phyloP scores from a whole-genome alignment of 345 rosid genomes.

The Hypericum androsaemum region DNA sequence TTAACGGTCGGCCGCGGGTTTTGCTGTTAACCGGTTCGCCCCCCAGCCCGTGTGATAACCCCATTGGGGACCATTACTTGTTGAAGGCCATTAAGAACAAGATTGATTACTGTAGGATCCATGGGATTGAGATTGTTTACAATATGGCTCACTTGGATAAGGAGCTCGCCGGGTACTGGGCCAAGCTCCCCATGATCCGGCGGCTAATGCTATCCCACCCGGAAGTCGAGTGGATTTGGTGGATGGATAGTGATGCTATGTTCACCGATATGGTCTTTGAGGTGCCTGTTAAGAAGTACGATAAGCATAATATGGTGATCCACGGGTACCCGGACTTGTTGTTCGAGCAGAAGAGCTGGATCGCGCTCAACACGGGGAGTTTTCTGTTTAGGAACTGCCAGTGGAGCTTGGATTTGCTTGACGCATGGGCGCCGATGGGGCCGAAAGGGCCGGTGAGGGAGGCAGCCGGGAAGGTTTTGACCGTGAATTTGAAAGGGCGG shows the following conservation, averaged over 20 bases:
- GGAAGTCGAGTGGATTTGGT: constrained; percentile 22
- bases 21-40: constrained; percentile 14
- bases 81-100: constrained; percentile 17
- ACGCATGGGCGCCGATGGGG: constrained; percentile 12
- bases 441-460: constrained; percentile 3
- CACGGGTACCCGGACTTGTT: constrained; percentile 11
- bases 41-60: constrained; percentile 13
- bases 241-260: constrained; percentile 18
- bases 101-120: constrained; percentile 19
- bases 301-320: constrained; percentile 11
- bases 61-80: constrained; percentile 11
- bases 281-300: constrained; percentile 5
- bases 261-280: constrained; percentile 18
- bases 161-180: constrained; percentile 15
- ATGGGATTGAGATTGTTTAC: constrained; percentile 19
- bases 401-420: constrained; percentile 17
- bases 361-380: constrained; percentile 13
- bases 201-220: constrained; percentile 14
- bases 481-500: constrained; percentile 10
- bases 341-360: constrained; percentile 14
- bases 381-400: constrained; percentile 20
- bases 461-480: constrained; percentile 8
- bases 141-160: constrained; percentile 12
- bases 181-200: constrained; percentile 11
- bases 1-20: background rate